Percentiles rank a stretch among this genome's conserved stretches.
Conservation (phyloP, 192 early-diverging fungal species). For the Radiomyces spectabilis region DNA sequence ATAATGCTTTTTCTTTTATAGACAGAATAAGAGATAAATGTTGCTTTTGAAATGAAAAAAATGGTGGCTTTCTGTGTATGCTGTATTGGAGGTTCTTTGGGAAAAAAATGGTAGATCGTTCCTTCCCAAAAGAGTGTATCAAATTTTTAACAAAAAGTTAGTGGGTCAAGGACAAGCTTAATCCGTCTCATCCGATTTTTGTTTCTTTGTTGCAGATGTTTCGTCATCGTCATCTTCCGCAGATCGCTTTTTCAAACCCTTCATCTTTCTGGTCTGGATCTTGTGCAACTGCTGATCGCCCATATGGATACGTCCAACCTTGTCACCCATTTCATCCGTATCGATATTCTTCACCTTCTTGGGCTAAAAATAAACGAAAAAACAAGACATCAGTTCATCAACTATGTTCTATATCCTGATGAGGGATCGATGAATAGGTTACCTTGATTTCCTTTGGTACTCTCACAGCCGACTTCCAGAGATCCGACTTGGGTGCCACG, state of each 20-base stretch:
- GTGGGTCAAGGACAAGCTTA: too few relatives aligned
- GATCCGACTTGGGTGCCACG: slow-evolving; percentile 62
- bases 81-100: too few relatives aligned
- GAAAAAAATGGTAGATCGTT: too few relatives aligned
- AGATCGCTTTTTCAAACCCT: slow-evolving; percentile 76
- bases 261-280: slow-evolving; percentile 98
- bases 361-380: slow-evolving; percentile 29
- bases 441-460: slow-evolving; percentile 86
- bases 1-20: too few relatives aligned
- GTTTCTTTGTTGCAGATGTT: slow-evolving; percentile 27
- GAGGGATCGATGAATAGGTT: too few relatives aligned
- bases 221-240: slow-evolving; percentile 25
- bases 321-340: slow-evolving; percentile 85
- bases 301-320: slow-evolving; percentile 87
- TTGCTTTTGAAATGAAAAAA: too few relatives aligned
- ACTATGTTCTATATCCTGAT: not conserved
- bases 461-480: slow-evolving; percentile 74
- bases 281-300: slow-evolving; percentile 84
- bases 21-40: too few relatives aligned
- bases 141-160: too few relatives aligned
- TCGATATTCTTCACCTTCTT: slow-evolving; percentile 93
- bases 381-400: not conserved
- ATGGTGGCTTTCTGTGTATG: too few relatives aligned
- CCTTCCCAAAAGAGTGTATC: too few relatives aligned
- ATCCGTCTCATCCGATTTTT: slow-evolving; percentile 30